Conservation (phyloP, 495 filamentous ascomycete species). For the Poronia punctata region DNA sequence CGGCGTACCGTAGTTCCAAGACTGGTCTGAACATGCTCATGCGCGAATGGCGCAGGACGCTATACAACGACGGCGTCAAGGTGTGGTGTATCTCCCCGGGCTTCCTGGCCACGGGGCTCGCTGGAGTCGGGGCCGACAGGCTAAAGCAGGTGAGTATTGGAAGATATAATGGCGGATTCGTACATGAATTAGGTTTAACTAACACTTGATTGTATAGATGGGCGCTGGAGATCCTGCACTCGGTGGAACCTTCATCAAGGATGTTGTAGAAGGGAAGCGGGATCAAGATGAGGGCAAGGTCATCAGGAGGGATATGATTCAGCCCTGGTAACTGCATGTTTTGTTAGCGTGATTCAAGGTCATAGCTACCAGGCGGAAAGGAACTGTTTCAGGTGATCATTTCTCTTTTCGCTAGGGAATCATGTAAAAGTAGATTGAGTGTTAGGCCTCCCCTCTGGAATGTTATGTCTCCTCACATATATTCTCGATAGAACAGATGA, state of each 20-base stretch:
- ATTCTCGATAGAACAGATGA: too few relatives aligned
- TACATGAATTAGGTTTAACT: neutral
- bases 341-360: too few relatives aligned
- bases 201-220: too few relatives aligned
- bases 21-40: slow-evolving; percentile 61
- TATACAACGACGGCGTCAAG: slow-evolving; percentile 56
- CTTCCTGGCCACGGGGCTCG: slow-evolving; percentile 48
- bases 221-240: slow-evolving; percentile 38
- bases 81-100: slow-evolving; percentile 50
- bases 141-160: slow-evolving; percentile 26
- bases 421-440: too few relatives aligned
- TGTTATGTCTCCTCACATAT: too few relatives aligned
- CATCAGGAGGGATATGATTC: slow-evolving; percentile 26
- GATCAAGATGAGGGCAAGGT: slow-evolving; percentile 44
- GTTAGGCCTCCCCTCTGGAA: too few relatives aligned
- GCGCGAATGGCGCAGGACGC: slow-evolving; percentile 46
- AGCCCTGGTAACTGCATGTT: slow-evolving; percentile 42
- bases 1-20: slow-evolving; percentile 49
- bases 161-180: neutral
- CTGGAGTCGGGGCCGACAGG: slow-evolving; percentile 23
- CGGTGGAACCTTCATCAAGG: slow-evolving; percentile 37
- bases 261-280: slow-evolving; percentile 40
- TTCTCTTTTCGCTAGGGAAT: too few relatives aligned
- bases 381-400: too few relatives aligned
- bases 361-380: too few relatives aligned